Conservation (phyloP, 176 grass and related monocot genomes). For the Oryza coarctata region DNA sequence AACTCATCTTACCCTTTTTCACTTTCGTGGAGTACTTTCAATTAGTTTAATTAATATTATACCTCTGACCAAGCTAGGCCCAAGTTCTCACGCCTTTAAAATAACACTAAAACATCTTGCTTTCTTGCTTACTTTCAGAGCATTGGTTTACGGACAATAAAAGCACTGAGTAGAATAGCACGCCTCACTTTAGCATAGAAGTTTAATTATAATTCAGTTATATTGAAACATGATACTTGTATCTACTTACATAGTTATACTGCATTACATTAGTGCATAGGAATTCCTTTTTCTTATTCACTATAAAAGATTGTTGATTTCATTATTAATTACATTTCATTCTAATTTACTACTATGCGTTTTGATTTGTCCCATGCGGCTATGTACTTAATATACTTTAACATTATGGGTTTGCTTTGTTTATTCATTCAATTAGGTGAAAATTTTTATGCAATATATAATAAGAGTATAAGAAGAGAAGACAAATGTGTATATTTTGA, state of each 20-base stretch:
- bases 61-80: neutral
- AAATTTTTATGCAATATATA: neutral
- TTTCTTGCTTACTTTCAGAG: neutral
- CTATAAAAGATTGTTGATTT: neutral
- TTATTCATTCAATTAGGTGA: no score
- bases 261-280: neutral
- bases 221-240: neutral
- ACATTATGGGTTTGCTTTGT: neutral
- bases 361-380: neutral
- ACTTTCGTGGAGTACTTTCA: neutral
- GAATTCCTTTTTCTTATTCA: neutral
- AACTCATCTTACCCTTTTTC: neutral
- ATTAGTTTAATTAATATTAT: neutral
- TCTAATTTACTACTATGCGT: neutral
- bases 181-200: neutral
- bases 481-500: no score
- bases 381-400: neutral
- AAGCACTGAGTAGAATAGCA: neutral
- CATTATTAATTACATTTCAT: neutral
- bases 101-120: neutral
- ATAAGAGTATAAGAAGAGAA: no score
- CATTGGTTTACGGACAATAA: conserved; percentile 6
- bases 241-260: neutral
- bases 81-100: neutral
- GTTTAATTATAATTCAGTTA: neutral